Conservation (phyloP, 176 grass and related monocot genomes). For the Puccinellia tenuiflora region DNA sequence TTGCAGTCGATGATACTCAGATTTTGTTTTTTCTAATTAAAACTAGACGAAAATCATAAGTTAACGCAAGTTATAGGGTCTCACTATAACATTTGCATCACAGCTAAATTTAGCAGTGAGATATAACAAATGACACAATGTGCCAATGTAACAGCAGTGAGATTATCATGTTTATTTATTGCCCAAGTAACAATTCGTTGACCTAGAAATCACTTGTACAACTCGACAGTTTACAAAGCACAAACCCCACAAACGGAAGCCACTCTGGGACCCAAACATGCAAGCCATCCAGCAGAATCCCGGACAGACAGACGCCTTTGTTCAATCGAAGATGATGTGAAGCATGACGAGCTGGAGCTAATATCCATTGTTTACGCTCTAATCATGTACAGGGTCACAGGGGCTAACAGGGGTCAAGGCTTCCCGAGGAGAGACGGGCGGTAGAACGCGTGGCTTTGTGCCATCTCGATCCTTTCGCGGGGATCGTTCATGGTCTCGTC, state of each 20-base stretch:
- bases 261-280: neutral
- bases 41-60: too few relatives aligned
- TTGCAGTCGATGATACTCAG: too few relatives aligned
- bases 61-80: too few relatives aligned
- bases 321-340: neutral
- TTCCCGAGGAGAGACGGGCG: constrained; percentile 73
- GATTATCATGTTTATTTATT: neutral
- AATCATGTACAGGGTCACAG: constrained; percentile 28
- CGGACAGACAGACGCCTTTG: neutral
- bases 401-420: constrained; percentile 29
- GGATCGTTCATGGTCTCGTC: constrained; percentile 98
- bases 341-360: constrained; percentile 10
- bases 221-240: neutral
- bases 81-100: too few relatives aligned
- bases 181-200: neutral
- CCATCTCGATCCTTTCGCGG: constrained; percentile 92
- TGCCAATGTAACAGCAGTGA: too few relatives aligned
- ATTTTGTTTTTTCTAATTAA: too few relatives aligned
- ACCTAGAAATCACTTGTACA: neutral
- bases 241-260: neutral
- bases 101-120: too few relatives aligned
- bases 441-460: constrained; percentile 84
- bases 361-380: constrained; percentile 19
- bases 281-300: neutral
- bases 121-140: too few relatives aligned